These are phyloP conservation scores for Aspergillus olivimuriae DNA, from an alignment of 495 filamentous ascomycete species.

Conservation along the genomic window DNA sequence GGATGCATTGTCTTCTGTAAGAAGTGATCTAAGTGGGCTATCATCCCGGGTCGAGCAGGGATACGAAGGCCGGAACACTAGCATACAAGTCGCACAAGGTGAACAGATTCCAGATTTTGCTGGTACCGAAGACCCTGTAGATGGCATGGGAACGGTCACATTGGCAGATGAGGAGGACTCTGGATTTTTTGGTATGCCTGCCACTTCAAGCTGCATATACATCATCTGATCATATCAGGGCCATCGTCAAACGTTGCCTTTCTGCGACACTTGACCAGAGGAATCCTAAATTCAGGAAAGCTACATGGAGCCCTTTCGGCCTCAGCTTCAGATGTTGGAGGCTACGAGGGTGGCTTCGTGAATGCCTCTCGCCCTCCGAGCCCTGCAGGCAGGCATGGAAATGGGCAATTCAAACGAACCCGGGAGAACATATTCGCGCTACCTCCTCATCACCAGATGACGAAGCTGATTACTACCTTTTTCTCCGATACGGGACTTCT, in stretches of 20 bases:
- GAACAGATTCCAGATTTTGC: conserved; percentile 9
- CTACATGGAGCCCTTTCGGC: background rate
- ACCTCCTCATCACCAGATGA: conserved; percentile 16
- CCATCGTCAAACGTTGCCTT: conserved; percentile 46
- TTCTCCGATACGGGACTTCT: conserved; percentile 37
- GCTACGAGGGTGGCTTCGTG: conserved; percentile 16
- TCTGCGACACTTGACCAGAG: conserved; percentile 29
- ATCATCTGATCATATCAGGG: too few relatives aligned
- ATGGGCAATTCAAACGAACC: background rate
- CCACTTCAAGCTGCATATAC: too few relatives aligned
- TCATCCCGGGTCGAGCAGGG: conserved; percentile 9
- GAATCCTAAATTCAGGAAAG: conserved; percentile 10
- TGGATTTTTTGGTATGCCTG: conserved; percentile 38
- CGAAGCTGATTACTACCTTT: conserved; percentile 23
- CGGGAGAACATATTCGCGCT: conserved; percentile 17
- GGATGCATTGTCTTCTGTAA: conserved; percentile 17
- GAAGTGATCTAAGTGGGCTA: conserved; percentile 22
- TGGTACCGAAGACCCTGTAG: conserved; percentile 28
- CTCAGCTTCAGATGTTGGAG: background rate
- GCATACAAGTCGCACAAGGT: background rate
- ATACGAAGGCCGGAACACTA: background rate
- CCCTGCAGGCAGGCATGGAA: conserved; percentile 1
- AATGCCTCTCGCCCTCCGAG: conserved; percentile 19
- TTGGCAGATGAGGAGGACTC: conserved; percentile 39
- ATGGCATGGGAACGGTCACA: conserved; percentile 37